A percentile compares a stretch with the other conserved stretches of the same genome.
phyloP scores from a whole-genome alignment of 2,329 filamentous ascomycete genomes.

The Albifimbria verrucaria region DNA sequence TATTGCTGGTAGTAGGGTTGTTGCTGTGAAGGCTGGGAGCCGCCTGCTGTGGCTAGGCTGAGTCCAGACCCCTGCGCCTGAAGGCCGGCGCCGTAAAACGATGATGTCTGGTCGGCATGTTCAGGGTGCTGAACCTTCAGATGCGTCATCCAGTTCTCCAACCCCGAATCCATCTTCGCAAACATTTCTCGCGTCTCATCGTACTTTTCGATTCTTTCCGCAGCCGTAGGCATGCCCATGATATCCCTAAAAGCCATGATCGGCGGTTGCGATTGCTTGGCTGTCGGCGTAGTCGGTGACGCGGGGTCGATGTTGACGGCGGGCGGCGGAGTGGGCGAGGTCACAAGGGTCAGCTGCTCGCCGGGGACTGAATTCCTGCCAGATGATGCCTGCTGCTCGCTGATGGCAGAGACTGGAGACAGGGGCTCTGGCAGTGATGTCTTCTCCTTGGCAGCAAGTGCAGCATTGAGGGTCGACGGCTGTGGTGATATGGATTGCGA shows the following conservation, averaged over 20 bases:
- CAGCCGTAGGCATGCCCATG: constrained; percentile 59
- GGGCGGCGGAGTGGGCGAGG: neutral
- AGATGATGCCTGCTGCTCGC: constrained; percentile 14
- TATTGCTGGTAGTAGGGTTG: constrained; percentile 57
- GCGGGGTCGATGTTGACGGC: constrained; percentile 6
- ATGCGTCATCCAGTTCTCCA: constrained; percentile 56
- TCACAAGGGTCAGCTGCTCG: neutral
- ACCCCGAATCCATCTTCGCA: constrained; percentile 68
- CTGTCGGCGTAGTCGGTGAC: constrained; percentile 32
- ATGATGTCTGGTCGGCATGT: constrained; percentile 35
- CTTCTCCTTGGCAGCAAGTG: neutral
- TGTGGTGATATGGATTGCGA: neutral
- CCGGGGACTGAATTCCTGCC: neutral
- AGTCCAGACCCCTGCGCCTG: constrained; percentile 12
- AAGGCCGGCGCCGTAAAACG: constrained; percentile 20
- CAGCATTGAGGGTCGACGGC: neutral
- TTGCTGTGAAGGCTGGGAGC: constrained; percentile 26
- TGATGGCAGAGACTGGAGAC: constrained; percentile 39
- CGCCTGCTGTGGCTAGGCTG: constrained; percentile 16
- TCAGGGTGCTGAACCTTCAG: constrained; percentile 46
- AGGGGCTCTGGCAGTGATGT: constrained; percentile 32
- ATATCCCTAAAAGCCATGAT: constrained; percentile 73
- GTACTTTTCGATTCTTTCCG: constrained; percentile 71
- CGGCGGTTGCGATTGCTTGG: constrained; percentile 16
- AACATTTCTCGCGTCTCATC: constrained; percentile 70